phyloP scores from a whole-genome alignment of 768 basidiomycete species.

The Terana coerulea region DNA sequence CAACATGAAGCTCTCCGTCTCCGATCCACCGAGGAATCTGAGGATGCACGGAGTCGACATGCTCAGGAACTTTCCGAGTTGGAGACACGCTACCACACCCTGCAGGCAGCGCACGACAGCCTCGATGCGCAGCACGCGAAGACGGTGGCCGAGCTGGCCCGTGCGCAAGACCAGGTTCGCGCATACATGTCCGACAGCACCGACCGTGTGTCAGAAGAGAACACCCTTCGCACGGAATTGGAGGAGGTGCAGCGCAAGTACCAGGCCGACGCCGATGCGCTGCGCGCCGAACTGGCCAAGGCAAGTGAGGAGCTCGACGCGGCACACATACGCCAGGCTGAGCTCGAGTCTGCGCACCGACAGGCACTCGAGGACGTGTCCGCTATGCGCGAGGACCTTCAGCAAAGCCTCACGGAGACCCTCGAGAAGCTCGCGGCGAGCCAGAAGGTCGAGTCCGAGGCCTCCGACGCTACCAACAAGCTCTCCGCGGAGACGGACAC shows the following conservation, averaged over 20 bases:
- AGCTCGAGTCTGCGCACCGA: slow-evolving; percentile 13
- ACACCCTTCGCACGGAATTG: slow-evolving; percentile 8
- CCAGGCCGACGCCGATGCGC: slow-evolving; percentile 2
- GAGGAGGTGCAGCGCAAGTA: slow-evolving; percentile 6
- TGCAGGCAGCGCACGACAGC: slow-evolving; percentile 9
- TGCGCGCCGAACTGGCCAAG: slow-evolving; percentile 17
- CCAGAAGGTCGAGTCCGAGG: slow-evolving; percentile 18
- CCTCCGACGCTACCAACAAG: slow-evolving; percentile 5
- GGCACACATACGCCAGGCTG: slow-evolving; percentile 8
- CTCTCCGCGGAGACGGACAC: slow-evolving; percentile 10
- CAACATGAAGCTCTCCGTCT: slow-evolving; percentile 10
- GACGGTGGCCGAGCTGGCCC: slow-evolving; percentile 8
- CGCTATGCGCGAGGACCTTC: slow-evolving; percentile 16
- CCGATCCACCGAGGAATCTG: slow-evolving; percentile 13
- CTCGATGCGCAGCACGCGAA: slow-evolving; percentile 5
- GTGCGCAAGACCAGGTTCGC: slow-evolving; percentile 9
- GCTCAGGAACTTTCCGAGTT: slow-evolving; percentile 11
- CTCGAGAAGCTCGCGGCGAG: slow-evolving; percentile 19
- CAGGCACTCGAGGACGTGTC: slow-evolving; percentile 18
- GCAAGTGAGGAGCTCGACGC: slow-evolving; percentile 18
- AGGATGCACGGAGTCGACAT: slow-evolving; percentile 5
- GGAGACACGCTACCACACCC: not conserved
- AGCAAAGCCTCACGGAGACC: slow-evolving; percentile 12
- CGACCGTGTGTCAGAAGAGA: slow-evolving; percentile 1
- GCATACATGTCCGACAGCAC: slow-evolving; percentile 2